phyloP scores from a whole-genome alignment of 108 stramenopile species.

The Epithemia pelagica region DNA sequence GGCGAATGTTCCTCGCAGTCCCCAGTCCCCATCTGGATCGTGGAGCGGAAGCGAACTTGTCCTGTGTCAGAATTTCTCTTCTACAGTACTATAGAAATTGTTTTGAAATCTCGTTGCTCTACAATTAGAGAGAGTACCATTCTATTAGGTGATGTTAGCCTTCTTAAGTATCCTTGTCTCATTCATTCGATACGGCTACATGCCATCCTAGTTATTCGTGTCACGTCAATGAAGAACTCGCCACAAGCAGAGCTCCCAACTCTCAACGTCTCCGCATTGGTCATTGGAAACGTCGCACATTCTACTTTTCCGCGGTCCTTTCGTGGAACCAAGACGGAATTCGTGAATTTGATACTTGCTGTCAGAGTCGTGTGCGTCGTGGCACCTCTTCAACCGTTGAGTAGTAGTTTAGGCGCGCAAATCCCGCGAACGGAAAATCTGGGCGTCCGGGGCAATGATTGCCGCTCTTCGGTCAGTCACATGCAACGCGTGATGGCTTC shows the following conservation, averaged over 20 bases:
- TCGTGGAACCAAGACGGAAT: background rate
- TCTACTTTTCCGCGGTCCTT: background rate
- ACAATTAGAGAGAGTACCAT: no score
- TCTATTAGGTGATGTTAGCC: no score
- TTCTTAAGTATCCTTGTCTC: no score
- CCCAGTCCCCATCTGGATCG: no score
- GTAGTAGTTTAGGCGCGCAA: background rate
- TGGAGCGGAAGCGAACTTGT: no score
- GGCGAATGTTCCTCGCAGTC: no score
- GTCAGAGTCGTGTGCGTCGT: background rate
- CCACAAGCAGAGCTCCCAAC: background rate
- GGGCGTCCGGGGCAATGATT: background rate
- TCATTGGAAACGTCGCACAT: background rate
- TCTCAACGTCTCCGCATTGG: background rate
- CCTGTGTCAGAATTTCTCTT: no score
- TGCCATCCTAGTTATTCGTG: no score
- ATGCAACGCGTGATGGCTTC: no score
- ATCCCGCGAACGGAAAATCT: background rate
- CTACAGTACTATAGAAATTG: no score
- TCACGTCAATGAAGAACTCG: background rate
- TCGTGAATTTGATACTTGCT: background rate
- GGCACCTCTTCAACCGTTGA: background rate
- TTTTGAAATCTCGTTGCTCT: no score
- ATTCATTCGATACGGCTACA: no score
- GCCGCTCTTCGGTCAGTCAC: background rate